Conservation (phyloP, 345 rosid species). For the Rubroshorea leprosula region DNA sequence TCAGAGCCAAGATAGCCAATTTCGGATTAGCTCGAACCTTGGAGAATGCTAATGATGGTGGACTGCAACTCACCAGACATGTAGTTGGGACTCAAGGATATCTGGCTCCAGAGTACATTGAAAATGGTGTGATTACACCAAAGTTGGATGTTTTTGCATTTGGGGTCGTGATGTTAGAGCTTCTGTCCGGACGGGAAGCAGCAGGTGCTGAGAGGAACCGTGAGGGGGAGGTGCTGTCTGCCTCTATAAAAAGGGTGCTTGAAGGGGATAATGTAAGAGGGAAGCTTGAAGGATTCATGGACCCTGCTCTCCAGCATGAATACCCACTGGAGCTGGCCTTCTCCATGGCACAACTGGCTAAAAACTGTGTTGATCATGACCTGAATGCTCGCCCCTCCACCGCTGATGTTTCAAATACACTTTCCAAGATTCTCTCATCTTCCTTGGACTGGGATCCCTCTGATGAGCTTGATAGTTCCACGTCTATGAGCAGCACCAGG, state of each 20-base stretch:
- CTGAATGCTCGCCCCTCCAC: conserved; percentile 56
- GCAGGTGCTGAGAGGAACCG: conserved; percentile 30
- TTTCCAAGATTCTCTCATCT: conserved; percentile 70
- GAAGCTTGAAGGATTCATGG: conserved; percentile 52
- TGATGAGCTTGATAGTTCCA: conserved; percentile 44
- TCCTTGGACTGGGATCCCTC: conserved; percentile 90
- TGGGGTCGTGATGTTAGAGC: conserved; percentile 81
- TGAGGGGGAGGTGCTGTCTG: conserved; percentile 44
- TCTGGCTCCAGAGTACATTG: conserved; percentile 83
- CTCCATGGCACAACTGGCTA: conserved; percentile 70
- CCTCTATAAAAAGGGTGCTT: conserved; percentile 44
- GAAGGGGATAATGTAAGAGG: conserved; percentile 70
- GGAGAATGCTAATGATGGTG: conserved; percentile 38
- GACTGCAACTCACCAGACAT: conserved; percentile 63
- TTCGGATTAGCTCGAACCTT: conserved; percentile 68
- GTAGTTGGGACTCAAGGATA: conserved; percentile 85
- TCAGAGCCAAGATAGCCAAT: conserved; percentile 72
- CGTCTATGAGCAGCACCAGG: conserved; percentile 28
- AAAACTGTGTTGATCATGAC: conserved; percentile 52
- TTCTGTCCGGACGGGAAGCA: conserved; percentile 71
- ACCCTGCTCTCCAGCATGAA: conserved; percentile 47
- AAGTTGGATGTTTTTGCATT: conserved; percentile 79
- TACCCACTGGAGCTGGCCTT: conserved; percentile 80
- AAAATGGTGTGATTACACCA: conserved; percentile 76
- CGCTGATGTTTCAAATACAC: conserved; percentile 41